Evolutionary conservation across 2,329 filamentous ascomycete species (phyloP).

Genomic region (Furcasterigmium furcatum): DNA sequence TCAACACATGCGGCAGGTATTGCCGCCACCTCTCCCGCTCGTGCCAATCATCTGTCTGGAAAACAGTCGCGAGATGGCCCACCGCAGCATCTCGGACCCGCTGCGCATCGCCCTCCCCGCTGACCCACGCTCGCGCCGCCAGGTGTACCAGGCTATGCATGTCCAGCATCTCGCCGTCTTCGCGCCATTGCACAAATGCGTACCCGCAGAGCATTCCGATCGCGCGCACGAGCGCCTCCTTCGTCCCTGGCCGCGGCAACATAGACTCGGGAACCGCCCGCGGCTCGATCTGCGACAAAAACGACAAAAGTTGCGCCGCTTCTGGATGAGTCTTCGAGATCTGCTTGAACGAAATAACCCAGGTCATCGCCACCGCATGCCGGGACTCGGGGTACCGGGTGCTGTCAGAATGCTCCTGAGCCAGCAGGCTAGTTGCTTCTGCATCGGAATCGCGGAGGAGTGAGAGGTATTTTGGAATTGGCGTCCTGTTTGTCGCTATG

Average conservation of each 20-base stretch:
- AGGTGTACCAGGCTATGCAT: conserved; percentile 24
- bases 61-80: background rate
- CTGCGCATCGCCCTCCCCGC: conserved; percentile 2
- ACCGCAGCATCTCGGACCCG: background rate
- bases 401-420: conserved; percentile 26
- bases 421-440: conserved; percentile 22
- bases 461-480: conserved; percentile 22
- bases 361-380: conserved; percentile 28
- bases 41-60: conserved; percentile 2
- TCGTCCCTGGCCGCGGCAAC: conserved; percentile 14
- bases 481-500: conserved; percentile 22
- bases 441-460: conserved; percentile 23
- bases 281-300: conserved; percentile 31
- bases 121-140: conserved; percentile 17
- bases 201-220: conserved; percentile 22
- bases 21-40: conserved; percentile 2
- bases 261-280: conserved; percentile 29
- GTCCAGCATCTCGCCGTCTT: conserved; percentile 16
- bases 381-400: conserved; percentile 20
- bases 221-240: conserved; percentile 12
- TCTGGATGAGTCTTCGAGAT: conserved; percentile 20
- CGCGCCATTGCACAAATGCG: conserved; percentile 16
- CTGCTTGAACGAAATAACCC: conserved; percentile 35
- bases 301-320: conserved; percentile 28
- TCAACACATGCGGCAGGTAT: conserved; percentile 5